A percentile compares a stretch with the other conserved stretches of the same genome.
These are phyloP conservation scores for Hericium coralloides DNA, from an alignment of 768 basidiomycete genomes.

Conservation along the genomic window DNA sequence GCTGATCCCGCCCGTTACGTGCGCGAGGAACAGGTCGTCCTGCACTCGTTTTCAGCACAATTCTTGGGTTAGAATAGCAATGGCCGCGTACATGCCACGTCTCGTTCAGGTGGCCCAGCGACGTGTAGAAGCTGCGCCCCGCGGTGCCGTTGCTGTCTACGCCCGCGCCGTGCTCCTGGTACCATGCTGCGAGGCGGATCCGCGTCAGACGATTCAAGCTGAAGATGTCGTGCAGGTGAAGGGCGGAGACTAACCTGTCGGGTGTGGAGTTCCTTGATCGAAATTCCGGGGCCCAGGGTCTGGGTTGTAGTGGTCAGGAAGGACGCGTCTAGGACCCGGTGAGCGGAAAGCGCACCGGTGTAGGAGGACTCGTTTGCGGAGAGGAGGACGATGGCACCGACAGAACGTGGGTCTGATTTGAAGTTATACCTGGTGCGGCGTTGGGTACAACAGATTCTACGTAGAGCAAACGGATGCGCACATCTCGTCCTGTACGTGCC, in stretches of 20 bases:
- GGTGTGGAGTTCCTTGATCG: slow-evolving; percentile 68
- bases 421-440: slow-evolving; percentile 32
- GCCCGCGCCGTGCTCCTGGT: slow-evolving; percentile 67
- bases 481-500: slow-evolving; percentile 29
- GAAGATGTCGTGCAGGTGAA: background rate
- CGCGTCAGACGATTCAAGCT: background rate
- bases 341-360: slow-evolving; percentile 19
- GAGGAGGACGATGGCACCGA: slow-evolving; percentile 36
- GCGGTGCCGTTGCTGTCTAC: slow-evolving; percentile 37
- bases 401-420: slow-evolving; percentile 35
- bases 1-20: slow-evolving; percentile 65
- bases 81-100: slow-evolving; percentile 60
- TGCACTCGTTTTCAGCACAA: slow-evolving; percentile 19
- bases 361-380: slow-evolving; percentile 38
- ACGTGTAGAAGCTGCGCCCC: slow-evolving; percentile 80
- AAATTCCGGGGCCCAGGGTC: slow-evolving; percentile 42
- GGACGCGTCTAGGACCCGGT: no score
- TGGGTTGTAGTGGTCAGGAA: slow-evolving; percentile 13
- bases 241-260: slow-evolving; percentile 42
- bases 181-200: slow-evolving; percentile 56
- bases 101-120: slow-evolving; percentile 69
- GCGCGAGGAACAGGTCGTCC: slow-evolving; percentile 60
- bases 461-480: slow-evolving; percentile 18
- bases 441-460: no score
- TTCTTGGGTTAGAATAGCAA: background rate